Evolutionary conservation across 768 basidiomycete genomes (phyloP).

Genomic region (Chiua virens): DNA sequence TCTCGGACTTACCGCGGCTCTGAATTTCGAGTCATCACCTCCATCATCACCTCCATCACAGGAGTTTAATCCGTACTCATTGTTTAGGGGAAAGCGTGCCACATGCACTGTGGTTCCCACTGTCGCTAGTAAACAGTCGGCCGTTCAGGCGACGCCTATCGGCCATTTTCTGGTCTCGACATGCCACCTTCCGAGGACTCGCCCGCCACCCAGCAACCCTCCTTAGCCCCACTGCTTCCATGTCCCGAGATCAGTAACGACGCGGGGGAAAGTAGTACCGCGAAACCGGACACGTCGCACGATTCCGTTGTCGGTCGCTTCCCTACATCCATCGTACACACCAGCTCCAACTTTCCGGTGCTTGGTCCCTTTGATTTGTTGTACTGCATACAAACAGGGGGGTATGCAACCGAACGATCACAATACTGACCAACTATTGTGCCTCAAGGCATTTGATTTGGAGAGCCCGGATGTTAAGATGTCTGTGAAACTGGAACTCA

Average conservation of each 20-base stretch:
- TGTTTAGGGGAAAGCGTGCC: slow-evolving; percentile 1
- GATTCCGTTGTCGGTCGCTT: too few species aligned
- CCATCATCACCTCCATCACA: not conserved
- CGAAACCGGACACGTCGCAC: not conserved
- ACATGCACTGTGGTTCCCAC: not conserved
- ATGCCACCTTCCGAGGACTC: not conserved
- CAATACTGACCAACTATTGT: slow-evolving; percentile 34
- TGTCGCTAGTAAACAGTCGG: not conserved
- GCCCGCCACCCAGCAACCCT: not conserved
- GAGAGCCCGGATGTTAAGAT: slow-evolving; percentile 1
- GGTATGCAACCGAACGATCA: slow-evolving; percentile 19
- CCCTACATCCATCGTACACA: not conserved
- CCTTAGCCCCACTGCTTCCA: not conserved
- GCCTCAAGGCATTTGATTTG: slow-evolving; percentile 37
- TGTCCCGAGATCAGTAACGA: not conserved
- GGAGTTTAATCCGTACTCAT: not conserved
- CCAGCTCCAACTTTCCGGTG: slow-evolving; percentile 19
- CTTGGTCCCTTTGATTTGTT: slow-evolving; percentile 27
- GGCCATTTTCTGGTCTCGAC: not conserved
- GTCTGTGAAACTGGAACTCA: slow-evolving; percentile 34
- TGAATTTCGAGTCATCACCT: slow-evolving; percentile 1
- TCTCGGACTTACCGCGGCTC: slow-evolving; percentile 3
- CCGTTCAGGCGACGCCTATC: not conserved
- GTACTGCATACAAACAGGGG: slow-evolving; percentile 17
- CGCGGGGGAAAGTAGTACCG: not conserved